These are phyloP conservation scores for Verticillium alfalfae DNA, from an alignment of 2,329 filamentous ascomycete genomes.

Conservation along the genomic window DNA sequence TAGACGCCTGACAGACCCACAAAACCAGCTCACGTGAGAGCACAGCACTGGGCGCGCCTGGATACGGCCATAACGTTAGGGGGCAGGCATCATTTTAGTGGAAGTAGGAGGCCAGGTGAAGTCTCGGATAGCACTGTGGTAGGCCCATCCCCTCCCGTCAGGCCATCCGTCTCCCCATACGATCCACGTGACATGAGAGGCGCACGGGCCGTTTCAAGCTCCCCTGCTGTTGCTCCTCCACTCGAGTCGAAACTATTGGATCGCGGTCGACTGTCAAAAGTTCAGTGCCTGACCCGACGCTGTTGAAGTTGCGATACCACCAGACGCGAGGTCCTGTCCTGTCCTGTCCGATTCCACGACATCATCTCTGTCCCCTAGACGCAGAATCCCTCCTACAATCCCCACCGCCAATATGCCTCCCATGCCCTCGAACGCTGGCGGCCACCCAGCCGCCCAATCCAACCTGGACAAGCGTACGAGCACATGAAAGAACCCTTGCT, in stretches of 20 bases:
- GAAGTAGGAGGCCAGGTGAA: too few species aligned
- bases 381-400: neutral
- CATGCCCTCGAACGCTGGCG: conserved; percentile 28
- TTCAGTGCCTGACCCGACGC: neutral
- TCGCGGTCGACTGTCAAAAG: neutral
- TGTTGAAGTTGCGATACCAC: neutral
- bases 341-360: neutral
- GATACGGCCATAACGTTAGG: too few species aligned
- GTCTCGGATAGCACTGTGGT: neutral
- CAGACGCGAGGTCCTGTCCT: neutral
- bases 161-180: neutral
- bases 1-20: neutral
- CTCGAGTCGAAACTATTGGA: neutral
- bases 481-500: neutral
- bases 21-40: neutral
- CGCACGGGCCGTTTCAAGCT: neutral
- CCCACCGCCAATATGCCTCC: conserved; percentile 29
- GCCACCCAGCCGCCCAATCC: conserved; percentile 38
- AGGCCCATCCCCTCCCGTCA: neutral
- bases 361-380: neutral
- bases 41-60: neutral
- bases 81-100: too few species aligned
- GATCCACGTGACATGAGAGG: neutral
- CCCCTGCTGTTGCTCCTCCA: neutral
- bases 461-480: conserved; percentile 49